Evolutionary conservation across 2,329 filamentous ascomycete genomes (phyloP).

Genomic region (Cercospora sp.): DNA sequence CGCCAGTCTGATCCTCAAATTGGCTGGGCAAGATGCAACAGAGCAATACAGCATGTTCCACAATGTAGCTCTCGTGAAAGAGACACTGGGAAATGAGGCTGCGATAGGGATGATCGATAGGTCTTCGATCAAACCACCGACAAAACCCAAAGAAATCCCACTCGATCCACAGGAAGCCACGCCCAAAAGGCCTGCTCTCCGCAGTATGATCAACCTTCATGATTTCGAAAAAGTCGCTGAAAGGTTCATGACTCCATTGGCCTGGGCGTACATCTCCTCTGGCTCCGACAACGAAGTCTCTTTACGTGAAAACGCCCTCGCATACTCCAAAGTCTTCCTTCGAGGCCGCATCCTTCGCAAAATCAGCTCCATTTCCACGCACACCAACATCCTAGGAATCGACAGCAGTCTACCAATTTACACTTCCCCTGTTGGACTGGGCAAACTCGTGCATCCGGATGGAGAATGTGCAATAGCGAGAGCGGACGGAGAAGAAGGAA

Average conservation of each 20-base stretch:
- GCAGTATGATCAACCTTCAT: conserved; percentile 48
- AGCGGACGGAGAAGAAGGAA: conserved; percentile 31
- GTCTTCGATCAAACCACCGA: conserved; percentile 16
- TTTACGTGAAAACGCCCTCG: conserved; percentile 42
- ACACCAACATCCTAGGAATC: conserved; percentile 36
- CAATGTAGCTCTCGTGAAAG: conserved; percentile 44
- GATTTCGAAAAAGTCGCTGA: conserved; percentile 46
- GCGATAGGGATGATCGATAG: conserved; percentile 37
- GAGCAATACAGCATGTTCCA: conserved; percentile 56
- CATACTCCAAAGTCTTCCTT: conserved; percentile 46
- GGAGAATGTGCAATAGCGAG: conserved; percentile 38
- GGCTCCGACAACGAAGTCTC: conserved; percentile 52
- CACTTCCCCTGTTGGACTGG: conserved; percentile 39
- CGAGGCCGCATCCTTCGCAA: conserved; percentile 48
- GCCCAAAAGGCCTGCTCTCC: conserved; percentile 45
- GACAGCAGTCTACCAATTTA: conserved; percentile 38
- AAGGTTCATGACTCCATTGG: conserved; percentile 38
- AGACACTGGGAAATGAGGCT: conserved; percentile 45
- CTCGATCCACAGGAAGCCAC: background rate
- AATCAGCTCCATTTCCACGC: conserved; percentile 39
- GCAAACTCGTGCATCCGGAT: conserved; percentile 37
- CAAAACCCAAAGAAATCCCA: conserved; percentile 1
- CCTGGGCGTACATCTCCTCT: conserved; percentile 49
- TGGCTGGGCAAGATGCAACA: conserved; percentile 57
- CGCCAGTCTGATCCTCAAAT: conserved; percentile 46